These are phyloP conservation scores for Brassica incana DNA, from an alignment of 345 rosid genomes.

Conservation along the genomic window DNA sequence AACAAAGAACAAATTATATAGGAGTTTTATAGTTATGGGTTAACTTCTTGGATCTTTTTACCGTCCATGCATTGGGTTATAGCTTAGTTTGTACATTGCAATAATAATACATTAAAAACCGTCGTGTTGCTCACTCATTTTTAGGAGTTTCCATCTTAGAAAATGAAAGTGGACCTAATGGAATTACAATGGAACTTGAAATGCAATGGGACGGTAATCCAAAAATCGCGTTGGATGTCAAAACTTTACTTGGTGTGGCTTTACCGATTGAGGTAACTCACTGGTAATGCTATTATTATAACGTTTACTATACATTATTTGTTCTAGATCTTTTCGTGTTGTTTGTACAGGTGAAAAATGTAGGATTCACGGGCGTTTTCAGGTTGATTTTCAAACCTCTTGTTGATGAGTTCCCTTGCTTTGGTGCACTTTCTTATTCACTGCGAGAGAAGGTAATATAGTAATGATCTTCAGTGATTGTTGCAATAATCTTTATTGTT, in stretches of 20 bases:
- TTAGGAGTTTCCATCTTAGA: constrained; percentile 76
- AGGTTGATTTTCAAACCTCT: constrained; percentile 89
- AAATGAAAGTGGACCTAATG: constrained; percentile 45
- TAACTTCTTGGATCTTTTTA: background rate
- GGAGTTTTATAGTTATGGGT: background rate
- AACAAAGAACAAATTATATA: background rate
- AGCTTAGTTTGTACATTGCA: background rate
- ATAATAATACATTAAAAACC: background rate
- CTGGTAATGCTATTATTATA: background rate
- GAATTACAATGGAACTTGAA: constrained; percentile 81
- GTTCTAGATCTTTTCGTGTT: constrained; percentile 22
- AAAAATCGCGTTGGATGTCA: constrained; percentile 65
- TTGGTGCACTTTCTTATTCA: constrained; percentile 85
- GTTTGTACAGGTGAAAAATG: constrained; percentile 67
- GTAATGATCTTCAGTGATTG: background rate
- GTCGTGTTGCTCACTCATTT: background rate
- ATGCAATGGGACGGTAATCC: constrained; percentile 97
- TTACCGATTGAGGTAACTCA: constrained; percentile 74
- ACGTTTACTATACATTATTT: background rate
- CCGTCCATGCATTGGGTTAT: constrained; percentile 2
- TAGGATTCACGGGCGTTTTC: constrained; percentile 90
- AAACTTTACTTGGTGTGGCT: constrained; percentile 70
- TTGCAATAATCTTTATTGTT: background rate
- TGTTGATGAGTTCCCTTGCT: constrained; percentile 80
- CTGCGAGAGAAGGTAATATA: constrained; percentile 64